Evolutionary conservation across 2,329 filamentous ascomycete genomes (phyloP).

Genomic region (Exophiala alcalophila): DNA sequence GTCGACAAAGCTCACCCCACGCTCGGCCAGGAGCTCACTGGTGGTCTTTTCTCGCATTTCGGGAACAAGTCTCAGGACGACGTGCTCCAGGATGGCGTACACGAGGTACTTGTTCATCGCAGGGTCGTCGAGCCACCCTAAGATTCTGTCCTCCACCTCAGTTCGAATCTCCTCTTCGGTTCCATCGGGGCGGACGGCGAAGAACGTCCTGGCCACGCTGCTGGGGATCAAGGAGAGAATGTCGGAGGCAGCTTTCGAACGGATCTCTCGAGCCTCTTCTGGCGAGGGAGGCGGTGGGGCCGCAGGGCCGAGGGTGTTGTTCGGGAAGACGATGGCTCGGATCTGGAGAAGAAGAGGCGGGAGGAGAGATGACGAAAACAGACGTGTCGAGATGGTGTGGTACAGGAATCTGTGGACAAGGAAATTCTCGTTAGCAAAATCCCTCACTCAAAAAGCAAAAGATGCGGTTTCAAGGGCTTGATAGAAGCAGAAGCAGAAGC

Average conservation of each 20-base stretch:
- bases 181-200: slow-evolving; percentile 40
- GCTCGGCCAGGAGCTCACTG: slow-evolving; percentile 69
- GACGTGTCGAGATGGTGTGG: slow-evolving; percentile 54
- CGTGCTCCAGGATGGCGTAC: slow-evolving; percentile 75
- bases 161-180: slow-evolving; percentile 51
- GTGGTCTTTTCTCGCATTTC: slow-evolving; percentile 73
- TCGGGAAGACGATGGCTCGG: slow-evolving; percentile 79
- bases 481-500: no score
- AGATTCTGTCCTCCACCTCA: slow-evolving; percentile 60
- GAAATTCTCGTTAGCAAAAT: slow-evolving; percentile 13
- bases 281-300: slow-evolving; percentile 27
- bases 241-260: slow-evolving; percentile 44
- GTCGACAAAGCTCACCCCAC: slow-evolving; percentile 46
- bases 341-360: slow-evolving; percentile 59
- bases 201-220: slow-evolving; percentile 45
- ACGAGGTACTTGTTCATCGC: slow-evolving; percentile 93
- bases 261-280: slow-evolving; percentile 35
- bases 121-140: slow-evolving; percentile 73
- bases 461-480: neutral
- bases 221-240: slow-evolving; percentile 44
- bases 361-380: slow-evolving; percentile 63
- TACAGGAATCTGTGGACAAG: slow-evolving; percentile 41
- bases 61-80: slow-evolving; percentile 78
- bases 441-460: neutral
- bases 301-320: slow-evolving; percentile 40